Conservation (phyloP, 306 rosid species). For the Pyrus betulifolia region DNA sequence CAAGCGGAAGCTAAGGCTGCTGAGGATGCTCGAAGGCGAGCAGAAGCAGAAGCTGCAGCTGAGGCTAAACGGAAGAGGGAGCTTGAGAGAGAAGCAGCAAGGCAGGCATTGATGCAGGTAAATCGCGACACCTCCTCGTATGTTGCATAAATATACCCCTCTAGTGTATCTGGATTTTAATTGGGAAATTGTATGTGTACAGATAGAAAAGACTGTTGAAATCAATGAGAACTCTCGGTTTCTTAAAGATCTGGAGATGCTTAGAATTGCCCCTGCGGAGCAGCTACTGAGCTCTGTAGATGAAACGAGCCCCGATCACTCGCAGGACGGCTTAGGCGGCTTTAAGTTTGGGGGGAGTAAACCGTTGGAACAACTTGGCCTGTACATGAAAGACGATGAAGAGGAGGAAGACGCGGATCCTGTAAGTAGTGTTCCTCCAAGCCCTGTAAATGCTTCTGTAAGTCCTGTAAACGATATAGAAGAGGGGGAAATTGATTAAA, state of each 20-base stretch:
- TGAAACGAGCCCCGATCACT: slow-evolving; percentile 65
- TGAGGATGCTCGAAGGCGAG: slow-evolving; percentile 56
- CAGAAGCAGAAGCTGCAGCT: slow-evolving; percentile 60
- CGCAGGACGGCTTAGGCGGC: slow-evolving; percentile 59
- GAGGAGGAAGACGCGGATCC: slow-evolving; percentile 74
- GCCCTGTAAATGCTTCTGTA: not conserved
- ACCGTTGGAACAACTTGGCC: slow-evolving; percentile 71
- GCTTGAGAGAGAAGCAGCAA: slow-evolving; percentile 81
- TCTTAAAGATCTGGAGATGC: slow-evolving; percentile 77
- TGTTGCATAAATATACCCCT: not conserved
- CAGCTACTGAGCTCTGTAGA: slow-evolving; percentile 54
- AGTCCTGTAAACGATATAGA: slow-evolving; percentile 54
- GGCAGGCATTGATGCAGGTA: slow-evolving; percentile 79
- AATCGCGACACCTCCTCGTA: not conserved
- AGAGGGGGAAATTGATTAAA: slow-evolving; percentile 77
- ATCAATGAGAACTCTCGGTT: slow-evolving; percentile 72
- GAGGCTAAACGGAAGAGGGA: slow-evolving; percentile 78
- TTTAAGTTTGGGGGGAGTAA: slow-evolving; percentile 64
- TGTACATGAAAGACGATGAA: slow-evolving; percentile 68
- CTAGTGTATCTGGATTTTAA: slow-evolving; percentile 14
- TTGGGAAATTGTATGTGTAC: slow-evolving; percentile 23
- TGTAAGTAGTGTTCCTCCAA: slow-evolving; percentile 10
- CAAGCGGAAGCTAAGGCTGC: slow-evolving; percentile 91
- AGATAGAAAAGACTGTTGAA: slow-evolving; percentile 84
- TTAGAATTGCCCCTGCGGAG: slow-evolving; percentile 50